phyloP scores from a whole-genome alignment of 306 rosid species.

The Psophocarpus tetragonolobus region DNA sequence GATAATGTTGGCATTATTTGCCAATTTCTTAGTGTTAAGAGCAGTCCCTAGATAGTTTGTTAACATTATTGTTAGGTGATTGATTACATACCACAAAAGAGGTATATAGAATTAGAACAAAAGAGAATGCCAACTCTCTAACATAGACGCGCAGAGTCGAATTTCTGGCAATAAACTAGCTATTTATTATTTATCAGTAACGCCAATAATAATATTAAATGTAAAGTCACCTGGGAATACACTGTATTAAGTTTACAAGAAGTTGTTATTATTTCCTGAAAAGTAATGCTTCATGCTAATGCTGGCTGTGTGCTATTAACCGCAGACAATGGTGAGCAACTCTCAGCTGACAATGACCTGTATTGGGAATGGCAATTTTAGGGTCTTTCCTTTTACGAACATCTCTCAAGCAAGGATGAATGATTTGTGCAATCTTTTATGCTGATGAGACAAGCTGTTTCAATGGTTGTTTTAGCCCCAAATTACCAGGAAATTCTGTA shows the following conservation, averaged over 20 bases:
- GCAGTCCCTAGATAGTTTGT: neutral
- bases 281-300: slow-evolving; percentile 27
- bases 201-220: neutral
- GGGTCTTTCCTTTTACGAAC: slow-evolving; percentile 75
- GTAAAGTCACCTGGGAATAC: neutral
- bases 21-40: neutral
- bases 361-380: slow-evolving; percentile 68
- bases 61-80: neutral
- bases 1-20: neutral
- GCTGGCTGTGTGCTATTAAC: slow-evolving; percentile 35
- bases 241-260: neutral
- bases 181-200: neutral
- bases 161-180: neutral
- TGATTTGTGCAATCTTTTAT: slow-evolving; percentile 76
- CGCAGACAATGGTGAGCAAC: slow-evolving; percentile 91
- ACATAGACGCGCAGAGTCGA: slow-evolving; percentile 15
- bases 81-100: neutral
- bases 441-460: slow-evolving; percentile 47
- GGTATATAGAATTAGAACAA: slow-evolving; percentile 14
- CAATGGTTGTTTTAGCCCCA: slow-evolving; percentile 21
- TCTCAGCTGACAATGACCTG: slow-evolving; percentile 88
- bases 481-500: slow-evolving; percentile 14
- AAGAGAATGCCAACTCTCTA: slow-evolving; percentile 18
- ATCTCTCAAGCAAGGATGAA: slow-evolving; percentile 64
- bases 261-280: slow-evolving; percentile 5